phyloP scores from a whole-genome alignment of 2,329 filamentous ascomycete genomes.

The Botrytis fabae region DNA sequence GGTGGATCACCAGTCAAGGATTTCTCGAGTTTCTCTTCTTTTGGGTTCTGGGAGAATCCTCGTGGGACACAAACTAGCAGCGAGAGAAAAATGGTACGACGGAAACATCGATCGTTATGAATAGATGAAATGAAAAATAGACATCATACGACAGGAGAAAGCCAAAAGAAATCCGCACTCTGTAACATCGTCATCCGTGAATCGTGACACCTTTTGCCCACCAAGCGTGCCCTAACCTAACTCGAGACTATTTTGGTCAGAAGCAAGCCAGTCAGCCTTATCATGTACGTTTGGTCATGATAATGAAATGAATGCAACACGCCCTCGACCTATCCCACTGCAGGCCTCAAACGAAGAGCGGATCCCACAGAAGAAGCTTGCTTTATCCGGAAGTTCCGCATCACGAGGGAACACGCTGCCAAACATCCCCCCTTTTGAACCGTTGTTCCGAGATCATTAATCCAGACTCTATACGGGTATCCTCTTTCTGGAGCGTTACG shows the following conservation, averaged over 20 bases:
- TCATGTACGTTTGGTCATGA: constrained; percentile 7
- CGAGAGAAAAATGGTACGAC: not conserved
- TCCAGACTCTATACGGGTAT: not conserved
- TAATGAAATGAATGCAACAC: not conserved
- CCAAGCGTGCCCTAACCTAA: not conserved
- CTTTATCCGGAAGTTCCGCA: not conserved
- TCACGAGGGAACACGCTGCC: not conserved
- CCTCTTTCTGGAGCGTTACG: not conserved
- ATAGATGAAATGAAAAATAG: not conserved
- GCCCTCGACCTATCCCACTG: not conserved
- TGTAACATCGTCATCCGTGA: not conserved
- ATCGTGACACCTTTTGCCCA: not conserved
- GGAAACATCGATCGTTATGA: not conserved
- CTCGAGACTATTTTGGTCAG: not conserved
- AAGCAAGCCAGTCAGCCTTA: constrained; percentile 16
- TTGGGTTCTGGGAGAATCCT: constrained; percentile 2
- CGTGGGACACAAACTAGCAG: not conserved
- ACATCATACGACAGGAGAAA: not conserved
- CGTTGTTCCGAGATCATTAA: not conserved
- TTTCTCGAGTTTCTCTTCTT: not conserved
- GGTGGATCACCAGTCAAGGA: constrained; percentile 1
- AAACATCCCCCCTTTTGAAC: not conserved
- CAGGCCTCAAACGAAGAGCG: constrained; percentile 3
- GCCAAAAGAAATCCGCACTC: not conserved
- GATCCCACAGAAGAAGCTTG: not conserved